These are phyloP conservation scores for Paradendryphiella salina DNA, from an alignment of 2,329 filamentous ascomycete species.

Conservation along the genomic window DNA sequence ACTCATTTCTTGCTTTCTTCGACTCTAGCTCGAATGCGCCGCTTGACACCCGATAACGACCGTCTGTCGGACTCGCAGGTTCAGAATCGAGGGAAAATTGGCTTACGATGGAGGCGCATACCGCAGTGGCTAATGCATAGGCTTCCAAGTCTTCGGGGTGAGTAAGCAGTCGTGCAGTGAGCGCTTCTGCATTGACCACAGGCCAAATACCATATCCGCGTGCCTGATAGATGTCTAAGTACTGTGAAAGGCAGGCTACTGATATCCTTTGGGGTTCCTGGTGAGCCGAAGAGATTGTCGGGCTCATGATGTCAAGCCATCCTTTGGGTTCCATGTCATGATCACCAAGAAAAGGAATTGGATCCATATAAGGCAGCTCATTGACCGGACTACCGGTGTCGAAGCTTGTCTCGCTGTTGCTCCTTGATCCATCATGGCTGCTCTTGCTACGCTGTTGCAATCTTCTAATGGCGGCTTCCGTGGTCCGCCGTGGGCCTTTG, in stretches of 20 bases:
- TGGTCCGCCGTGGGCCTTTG: slow-evolving; percentile 42
- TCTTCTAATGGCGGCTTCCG: slow-evolving; percentile 41
- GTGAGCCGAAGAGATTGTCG: slow-evolving; percentile 17
- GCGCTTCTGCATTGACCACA: slow-evolving; percentile 39
- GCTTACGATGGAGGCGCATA: slow-evolving; percentile 43
- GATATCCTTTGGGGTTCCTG: slow-evolving; percentile 36
- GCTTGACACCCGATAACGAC: slow-evolving; percentile 40
- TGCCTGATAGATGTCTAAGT: slow-evolving; percentile 38
- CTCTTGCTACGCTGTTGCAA: slow-evolving; percentile 39
- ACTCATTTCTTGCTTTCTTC: slow-evolving; percentile 31
- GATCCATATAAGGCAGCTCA: slow-evolving; percentile 34
- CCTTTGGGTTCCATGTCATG: slow-evolving; percentile 22
- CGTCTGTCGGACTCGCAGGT: slow-evolving; percentile 37
- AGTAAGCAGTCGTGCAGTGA: slow-evolving; percentile 40
- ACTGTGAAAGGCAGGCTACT: slow-evolving; percentile 38
- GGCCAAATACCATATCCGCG: slow-evolving; percentile 44
- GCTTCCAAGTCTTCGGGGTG: slow-evolving; percentile 39
- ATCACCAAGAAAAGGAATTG: slow-evolving; percentile 28
- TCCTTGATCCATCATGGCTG: slow-evolving; percentile 29
- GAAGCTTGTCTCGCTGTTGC: slow-evolving; percentile 41
- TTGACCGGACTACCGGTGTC: slow-evolving; percentile 38
- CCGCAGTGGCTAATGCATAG: slow-evolving; percentile 38
- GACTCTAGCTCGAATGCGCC: slow-evolving; percentile 38
- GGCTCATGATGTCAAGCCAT: slow-evolving; percentile 34
- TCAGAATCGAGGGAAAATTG: slow-evolving; percentile 42